Evolutionary conservation across 2,329 filamentous ascomycete genomes (phyloP).

Genomic region (Pseudocercospora fuligena): DNA sequence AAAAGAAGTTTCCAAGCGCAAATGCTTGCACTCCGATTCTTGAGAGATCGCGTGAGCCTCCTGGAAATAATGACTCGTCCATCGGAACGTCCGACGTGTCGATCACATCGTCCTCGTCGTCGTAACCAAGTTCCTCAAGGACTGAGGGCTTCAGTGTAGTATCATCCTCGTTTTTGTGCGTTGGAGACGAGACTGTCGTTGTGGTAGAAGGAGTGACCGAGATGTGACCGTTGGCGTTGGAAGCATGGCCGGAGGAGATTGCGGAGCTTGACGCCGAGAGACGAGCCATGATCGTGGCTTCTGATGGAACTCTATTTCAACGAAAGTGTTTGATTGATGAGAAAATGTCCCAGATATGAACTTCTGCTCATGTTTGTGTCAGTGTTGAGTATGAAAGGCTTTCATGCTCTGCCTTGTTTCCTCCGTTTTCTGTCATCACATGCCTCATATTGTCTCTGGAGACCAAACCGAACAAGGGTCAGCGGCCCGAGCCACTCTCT

Average conservation of each 20-base stretch:
- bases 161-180: neutral
- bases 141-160: neutral
- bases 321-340: neutral
- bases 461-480: neutral
- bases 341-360: neutral
- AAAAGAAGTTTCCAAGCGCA: constrained; percentile 46
- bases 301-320: neutral
- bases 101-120: constrained; percentile 19
- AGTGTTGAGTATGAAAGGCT: neutral
- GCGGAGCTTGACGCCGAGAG: constrained; percentile 33
- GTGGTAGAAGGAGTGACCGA: constrained; percentile 10
- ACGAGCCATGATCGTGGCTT: constrained; percentile 31
- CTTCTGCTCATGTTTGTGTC: neutral
- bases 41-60: constrained; percentile 51
- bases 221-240: constrained; percentile 19
- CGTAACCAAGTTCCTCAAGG: constrained; percentile 9
- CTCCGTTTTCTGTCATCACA: constrained; percentile 14
- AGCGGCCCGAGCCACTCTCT: neutral
- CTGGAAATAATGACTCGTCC: constrained; percentile 46
- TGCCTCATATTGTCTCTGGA: constrained; percentile 3
- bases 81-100: constrained; percentile 23
- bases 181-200: neutral
- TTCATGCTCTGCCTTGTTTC: constrained; percentile 18
- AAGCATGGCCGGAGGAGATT: constrained; percentile 11
- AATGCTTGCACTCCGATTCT: constrained; percentile 55